These are phyloP conservation scores for Aulographum hederae DNA, from an alignment of 2,329 filamentous ascomycete species.

Conservation along the genomic window DNA sequence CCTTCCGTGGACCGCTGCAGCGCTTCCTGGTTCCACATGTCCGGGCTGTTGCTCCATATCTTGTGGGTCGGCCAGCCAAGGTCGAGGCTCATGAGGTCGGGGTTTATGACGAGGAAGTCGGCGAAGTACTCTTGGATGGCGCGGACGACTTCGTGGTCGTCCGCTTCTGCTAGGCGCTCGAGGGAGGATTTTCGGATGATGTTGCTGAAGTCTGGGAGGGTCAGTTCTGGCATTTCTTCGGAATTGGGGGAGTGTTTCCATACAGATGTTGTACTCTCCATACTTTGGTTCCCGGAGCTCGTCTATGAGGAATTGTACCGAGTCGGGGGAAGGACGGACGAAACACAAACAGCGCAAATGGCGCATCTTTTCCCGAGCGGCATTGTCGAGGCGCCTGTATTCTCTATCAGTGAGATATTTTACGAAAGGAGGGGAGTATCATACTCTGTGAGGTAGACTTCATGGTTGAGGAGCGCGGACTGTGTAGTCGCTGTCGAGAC, in stretches of 20 bases:
- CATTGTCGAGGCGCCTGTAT: conserved; percentile 61
- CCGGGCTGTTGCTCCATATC: conserved; percentile 66
- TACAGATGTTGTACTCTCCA: conserved; percentile 83
- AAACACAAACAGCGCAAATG: conserved; percentile 90
- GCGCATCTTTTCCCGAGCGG: conserved; percentile 87
- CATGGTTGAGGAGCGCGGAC: conserved; percentile 83
- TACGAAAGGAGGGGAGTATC: conserved; percentile 5
- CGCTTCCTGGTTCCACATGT: conserved; percentile 80
- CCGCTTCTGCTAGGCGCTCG: conserved; percentile 84
- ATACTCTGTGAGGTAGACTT: conserved; percentile 87
- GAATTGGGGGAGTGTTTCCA: too few species aligned
- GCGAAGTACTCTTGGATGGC: conserved; percentile 90
- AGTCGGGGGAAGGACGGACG: conserved; percentile 77
- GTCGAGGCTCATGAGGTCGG: conserved; percentile 73
- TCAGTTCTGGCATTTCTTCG: too few species aligned
- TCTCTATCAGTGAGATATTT: conserved; percentile 9
- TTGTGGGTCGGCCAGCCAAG: conserved; percentile 53
- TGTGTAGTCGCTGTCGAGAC: conserved; percentile 92
- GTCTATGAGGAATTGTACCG: conserved; percentile 85
- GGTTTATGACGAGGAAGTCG: conserved; percentile 88
- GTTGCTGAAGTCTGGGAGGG: conserved; percentile 71
- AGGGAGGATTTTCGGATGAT: conserved; percentile 91
- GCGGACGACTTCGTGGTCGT: conserved; percentile 94
- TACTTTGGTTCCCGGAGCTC: conserved; percentile 93
- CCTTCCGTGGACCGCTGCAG: conserved; percentile 78